Evolutionary conservation across 129 eudicot species (phyloP).

Genomic region (Daucus carota): DNA sequence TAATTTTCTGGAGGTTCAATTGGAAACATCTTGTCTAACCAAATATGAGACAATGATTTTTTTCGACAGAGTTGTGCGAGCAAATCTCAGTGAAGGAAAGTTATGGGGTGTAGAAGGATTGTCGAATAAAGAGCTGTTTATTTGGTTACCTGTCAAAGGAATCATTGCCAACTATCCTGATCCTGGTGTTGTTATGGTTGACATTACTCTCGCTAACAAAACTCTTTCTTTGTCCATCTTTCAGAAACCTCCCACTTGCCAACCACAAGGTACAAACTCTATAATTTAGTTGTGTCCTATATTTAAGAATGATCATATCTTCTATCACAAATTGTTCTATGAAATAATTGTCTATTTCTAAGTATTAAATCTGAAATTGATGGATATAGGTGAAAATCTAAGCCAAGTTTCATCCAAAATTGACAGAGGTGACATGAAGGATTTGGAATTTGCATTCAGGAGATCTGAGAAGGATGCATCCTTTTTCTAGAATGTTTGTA

Average conservation of each 20-base stretch:
- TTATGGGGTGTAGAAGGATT: constrained; percentile 51
- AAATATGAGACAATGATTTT: constrained; percentile 49
- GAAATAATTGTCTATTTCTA: too few relatives aligned
- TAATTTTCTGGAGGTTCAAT: constrained; percentile 37
- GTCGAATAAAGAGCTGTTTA: constrained; percentile 61
- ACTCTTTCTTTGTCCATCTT: constrained; percentile 65
- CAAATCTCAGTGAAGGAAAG: constrained; percentile 56
- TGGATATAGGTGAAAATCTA: too few relatives aligned
- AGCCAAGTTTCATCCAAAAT: too few relatives aligned
- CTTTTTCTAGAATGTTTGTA: too few relatives aligned
- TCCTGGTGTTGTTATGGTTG: constrained; percentile 55
- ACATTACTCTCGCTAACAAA: constrained; percentile 63
- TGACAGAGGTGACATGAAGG: too few relatives aligned
- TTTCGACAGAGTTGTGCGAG: constrained; percentile 54
- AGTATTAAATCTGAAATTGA: too few relatives aligned
- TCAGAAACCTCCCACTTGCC: constrained; percentile 65
- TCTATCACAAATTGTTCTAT: too few relatives aligned
- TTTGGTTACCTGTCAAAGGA: constrained; percentile 68
- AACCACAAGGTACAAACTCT: constrained; percentile 23
- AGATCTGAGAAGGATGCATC: too few relatives aligned
- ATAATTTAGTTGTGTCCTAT: too few relatives aligned
- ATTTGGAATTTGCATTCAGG: too few relatives aligned
- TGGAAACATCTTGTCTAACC: constrained; percentile 50
- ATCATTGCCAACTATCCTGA: constrained; percentile 51
- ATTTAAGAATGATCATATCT: too few relatives aligned